Conservation (phyloP, 2,329 filamentous ascomycete genomes). For the Phaeosphaeriaceae sp. region DNA sequence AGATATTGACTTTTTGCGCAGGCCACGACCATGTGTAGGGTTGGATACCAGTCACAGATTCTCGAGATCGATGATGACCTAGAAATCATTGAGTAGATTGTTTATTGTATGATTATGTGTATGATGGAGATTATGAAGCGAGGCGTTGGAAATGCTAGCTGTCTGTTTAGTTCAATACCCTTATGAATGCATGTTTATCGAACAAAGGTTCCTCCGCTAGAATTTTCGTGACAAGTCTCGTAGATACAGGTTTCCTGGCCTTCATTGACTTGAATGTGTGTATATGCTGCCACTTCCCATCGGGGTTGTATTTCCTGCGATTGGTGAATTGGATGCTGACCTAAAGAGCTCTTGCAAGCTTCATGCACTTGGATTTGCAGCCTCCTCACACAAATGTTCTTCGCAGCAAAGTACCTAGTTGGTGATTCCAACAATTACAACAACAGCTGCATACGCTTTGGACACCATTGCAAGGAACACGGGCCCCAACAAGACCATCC, state of each 20-base stretch:
- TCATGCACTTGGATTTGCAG: too few species aligned
- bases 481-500: background rate
- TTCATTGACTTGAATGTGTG: too few species aligned
- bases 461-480: too few species aligned
- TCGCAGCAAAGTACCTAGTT: too few species aligned
- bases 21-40: conserved; percentile 7
- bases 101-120: background rate
- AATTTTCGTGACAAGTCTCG: too few species aligned
- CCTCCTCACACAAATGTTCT: too few species aligned
- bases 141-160: background rate
- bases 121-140: background rate
- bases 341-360: too few species aligned
- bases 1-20: background rate
- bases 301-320: too few species aligned
- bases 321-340: too few species aligned
- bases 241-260: too few species aligned
- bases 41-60: background rate
- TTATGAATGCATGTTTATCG: background rate
- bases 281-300: too few species aligned
- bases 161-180: background rate
- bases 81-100: background rate
- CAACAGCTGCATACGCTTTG: background rate
- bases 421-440: too few species aligned
- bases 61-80: background rate
- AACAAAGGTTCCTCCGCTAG: background rate